These are phyloP conservation scores for Excoecaria agallocha DNA, from an alignment of 345 rosid species.

Conservation along the genomic window DNA sequence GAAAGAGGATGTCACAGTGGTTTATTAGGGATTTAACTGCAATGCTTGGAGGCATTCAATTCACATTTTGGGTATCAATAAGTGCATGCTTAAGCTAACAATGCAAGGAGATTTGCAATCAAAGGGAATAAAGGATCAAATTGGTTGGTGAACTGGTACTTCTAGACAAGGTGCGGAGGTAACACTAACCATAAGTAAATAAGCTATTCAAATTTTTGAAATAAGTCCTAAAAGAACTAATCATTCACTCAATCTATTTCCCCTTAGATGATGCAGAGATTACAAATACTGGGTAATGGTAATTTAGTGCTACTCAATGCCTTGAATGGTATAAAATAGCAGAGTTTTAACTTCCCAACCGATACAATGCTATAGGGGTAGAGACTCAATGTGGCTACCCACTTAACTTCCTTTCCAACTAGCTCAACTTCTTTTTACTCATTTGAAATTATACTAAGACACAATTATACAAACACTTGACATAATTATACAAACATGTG, in stretches of 20 bases:
- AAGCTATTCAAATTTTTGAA: not conserved
- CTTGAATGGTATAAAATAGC: conserved; percentile 62
- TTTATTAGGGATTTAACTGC: too few relatives aligned
- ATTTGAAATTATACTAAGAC: conserved; percentile 73
- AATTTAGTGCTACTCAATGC: conserved; percentile 68
- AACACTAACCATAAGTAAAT: too few relatives aligned
- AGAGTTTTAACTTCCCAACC: conserved; percentile 91
- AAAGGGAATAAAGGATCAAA: conserved; percentile 44
- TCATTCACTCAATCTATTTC: not conserved
- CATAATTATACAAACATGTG: too few relatives aligned
- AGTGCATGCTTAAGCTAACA: conserved; percentile 61
- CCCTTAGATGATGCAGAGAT: conserved; percentile 57
- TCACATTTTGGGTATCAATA: conserved; percentile 40
- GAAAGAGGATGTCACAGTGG: too few relatives aligned
- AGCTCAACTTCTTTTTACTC: conserved; percentile 59
- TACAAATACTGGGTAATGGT: conserved; percentile 60
- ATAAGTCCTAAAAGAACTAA: not conserved
- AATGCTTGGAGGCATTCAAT: too few relatives aligned
- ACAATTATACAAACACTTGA: too few relatives aligned
- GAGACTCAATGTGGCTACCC: conserved; percentile 72
- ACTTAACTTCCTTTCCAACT: conserved; percentile 73
- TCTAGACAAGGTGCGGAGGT: conserved; percentile 90
- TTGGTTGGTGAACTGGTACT: conserved; percentile 86
- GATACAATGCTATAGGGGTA: conserved; percentile 82
- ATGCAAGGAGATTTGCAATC: conserved; percentile 68